Percentiles rank a stretch among this genome's conserved stretches.
phyloP scores from a whole-genome alignment of 2,329 filamentous ascomycete species.

The Colletotrichum salicis region DNA sequence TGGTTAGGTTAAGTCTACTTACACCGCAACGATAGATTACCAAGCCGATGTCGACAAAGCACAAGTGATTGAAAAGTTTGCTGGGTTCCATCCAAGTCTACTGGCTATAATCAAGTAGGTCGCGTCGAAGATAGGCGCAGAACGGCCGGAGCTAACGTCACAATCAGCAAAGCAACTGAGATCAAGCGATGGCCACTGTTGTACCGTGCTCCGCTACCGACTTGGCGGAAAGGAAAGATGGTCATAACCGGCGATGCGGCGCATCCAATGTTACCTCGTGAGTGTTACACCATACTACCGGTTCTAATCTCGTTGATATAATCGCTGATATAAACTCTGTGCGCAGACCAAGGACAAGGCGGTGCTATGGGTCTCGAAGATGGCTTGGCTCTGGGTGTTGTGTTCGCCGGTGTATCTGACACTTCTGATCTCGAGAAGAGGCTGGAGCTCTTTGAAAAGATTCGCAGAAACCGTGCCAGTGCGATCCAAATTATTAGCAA shows the following conservation, averaged over 20 bases:
- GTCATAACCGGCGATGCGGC: constrained; percentile 50
- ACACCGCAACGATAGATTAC: constrained; percentile 5
- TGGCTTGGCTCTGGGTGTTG: constrained; percentile 44
- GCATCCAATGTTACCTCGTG: constrained; percentile 51
- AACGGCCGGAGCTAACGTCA: neutral
- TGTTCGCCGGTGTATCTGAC: constrained; percentile 40
- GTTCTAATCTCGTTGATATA: neutral
- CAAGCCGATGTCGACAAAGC: constrained; percentile 39
- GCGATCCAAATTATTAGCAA: constrained; percentile 53
- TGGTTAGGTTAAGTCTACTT: neutral
- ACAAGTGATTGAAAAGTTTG: constrained; percentile 40
- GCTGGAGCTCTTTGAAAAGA: constrained; percentile 40
- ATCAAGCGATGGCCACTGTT: constrained; percentile 49
- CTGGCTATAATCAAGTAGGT: constrained; percentile 43
- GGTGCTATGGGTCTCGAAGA: constrained; percentile 50
- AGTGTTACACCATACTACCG: constrained; percentile 8
- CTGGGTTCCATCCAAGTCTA: constrained; percentile 42
- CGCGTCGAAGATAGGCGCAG: neutral
- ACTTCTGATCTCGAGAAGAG: constrained; percentile 38
- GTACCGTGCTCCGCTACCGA: constrained; percentile 45
- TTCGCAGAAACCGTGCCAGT: constrained; percentile 44
- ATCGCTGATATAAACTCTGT: neutral
- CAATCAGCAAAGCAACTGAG: constrained; percentile 46
- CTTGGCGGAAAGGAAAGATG: constrained; percentile 46
- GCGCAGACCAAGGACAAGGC: constrained; percentile 51